Conservation (phyloP, 768 basidiomycete genomes). For the Crassisporium funariophilum region DNA sequence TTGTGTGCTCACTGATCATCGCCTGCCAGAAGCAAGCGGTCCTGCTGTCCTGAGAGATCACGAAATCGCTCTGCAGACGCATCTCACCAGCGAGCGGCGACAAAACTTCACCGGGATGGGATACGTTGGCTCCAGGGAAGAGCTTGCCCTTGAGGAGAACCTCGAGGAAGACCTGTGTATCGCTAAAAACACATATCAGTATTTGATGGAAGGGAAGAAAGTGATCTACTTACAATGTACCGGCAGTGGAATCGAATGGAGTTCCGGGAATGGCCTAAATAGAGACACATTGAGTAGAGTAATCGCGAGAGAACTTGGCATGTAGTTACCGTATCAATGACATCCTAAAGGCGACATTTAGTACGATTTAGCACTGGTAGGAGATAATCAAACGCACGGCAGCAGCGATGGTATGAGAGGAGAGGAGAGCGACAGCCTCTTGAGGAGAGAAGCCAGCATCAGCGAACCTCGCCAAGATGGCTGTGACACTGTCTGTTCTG, state of each 20-base stretch:
- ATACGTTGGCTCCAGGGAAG: slow-evolving; percentile 15
- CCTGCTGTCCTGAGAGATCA: slow-evolving; percentile 14
- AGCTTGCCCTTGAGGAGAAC: slow-evolving; percentile 23
- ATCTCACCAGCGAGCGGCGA: slow-evolving; percentile 37
- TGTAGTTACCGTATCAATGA: not conserved
- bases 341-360: slow-evolving; percentile 16
- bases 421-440: slow-evolving; percentile 24
- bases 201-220: not conserved
- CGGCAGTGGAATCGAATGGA: slow-evolving; percentile 34
- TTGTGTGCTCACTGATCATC: slow-evolving; percentile 7
- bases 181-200: slow-evolving; percentile 10
- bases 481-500: slow-evolving; percentile 22
- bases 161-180: slow-evolving; percentile 38
- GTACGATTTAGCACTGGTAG: not conserved
- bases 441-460: slow-evolving; percentile 27
- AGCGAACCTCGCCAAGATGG: slow-evolving; percentile 26
- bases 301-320: not conserved
- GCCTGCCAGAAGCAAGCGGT: slow-evolving; percentile 15
- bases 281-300: not conserved
- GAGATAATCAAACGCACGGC: slow-evolving; percentile 9
- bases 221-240: slow-evolving; percentile 8
- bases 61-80: slow-evolving; percentile 39
- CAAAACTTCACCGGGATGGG: slow-evolving; percentile 29
- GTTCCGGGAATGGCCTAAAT: slow-evolving; percentile 20
- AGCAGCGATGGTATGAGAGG: slow-evolving; percentile 26